Evolutionary conservation across 2,329 filamentous ascomycete genomes (phyloP).

Genomic region (Calonectria pauciramosa): DNA sequence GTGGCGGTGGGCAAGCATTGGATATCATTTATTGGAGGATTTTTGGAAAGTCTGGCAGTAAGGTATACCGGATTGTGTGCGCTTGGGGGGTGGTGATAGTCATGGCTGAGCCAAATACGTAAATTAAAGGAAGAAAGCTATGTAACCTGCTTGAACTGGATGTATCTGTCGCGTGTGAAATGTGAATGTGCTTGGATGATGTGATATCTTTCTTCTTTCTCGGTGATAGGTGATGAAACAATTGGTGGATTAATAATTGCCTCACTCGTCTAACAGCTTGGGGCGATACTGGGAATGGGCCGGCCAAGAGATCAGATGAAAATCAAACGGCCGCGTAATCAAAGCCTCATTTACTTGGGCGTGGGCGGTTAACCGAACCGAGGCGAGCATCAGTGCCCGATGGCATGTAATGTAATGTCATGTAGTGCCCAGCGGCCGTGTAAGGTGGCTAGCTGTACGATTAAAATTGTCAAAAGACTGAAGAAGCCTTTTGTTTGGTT

Average conservation of each 20-base stretch:
- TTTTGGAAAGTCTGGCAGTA: constrained; percentile 11
- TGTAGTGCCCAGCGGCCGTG: neutral
- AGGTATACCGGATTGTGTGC: constrained; percentile 2
- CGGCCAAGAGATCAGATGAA: constrained; percentile 15
- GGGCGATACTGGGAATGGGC: neutral
- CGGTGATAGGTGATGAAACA: neutral
- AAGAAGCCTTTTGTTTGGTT: neutral
- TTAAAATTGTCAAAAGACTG: neutral
- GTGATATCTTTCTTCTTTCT: neutral
- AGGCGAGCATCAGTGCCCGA: neutral
- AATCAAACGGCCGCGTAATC: constrained; percentile 17
- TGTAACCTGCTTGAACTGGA: neutral
- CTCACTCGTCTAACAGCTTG: neutral
- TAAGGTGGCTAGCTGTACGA: neutral
- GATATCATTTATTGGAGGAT: constrained; percentile 19
- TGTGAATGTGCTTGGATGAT: neutral
- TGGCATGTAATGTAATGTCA: neutral
- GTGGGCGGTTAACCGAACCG: neutral
- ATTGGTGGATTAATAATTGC: constrained; percentile 18
- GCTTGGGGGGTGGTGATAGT: neutral
- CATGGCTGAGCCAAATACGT: constrained; percentile 14
- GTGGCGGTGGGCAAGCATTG: constrained; percentile 16
- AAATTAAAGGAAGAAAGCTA: constrained; percentile 16
- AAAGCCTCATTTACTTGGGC: neutral
- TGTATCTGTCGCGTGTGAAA: neutral